A percentile compares a stretch with the other conserved stretches of the same genome.
These are phyloP conservation scores for Malassezia yamatoensis DNA, from an alignment of 1,284 basidiomycete species.

Conservation along the genomic window DNA sequence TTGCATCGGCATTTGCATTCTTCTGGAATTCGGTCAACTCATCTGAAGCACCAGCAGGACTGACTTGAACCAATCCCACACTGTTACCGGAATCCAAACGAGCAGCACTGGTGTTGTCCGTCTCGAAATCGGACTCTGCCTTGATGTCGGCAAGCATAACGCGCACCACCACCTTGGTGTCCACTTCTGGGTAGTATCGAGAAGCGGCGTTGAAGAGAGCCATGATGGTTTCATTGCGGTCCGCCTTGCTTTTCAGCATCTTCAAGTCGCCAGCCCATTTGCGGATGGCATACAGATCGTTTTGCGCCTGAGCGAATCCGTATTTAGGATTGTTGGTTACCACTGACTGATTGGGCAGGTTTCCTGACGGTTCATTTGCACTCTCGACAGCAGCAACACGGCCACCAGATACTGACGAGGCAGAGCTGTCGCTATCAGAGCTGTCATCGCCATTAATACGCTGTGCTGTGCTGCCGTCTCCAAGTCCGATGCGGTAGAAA, in stretches of 20 bases:
- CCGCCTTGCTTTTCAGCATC: constrained; percentile 19
- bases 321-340: constrained; percentile 30
- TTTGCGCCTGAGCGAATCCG: constrained; percentile 24
- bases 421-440: neutral
- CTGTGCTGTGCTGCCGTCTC: neutral
- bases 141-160: constrained; percentile 43
- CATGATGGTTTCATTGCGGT: constrained; percentile 36
- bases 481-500: constrained; percentile 3
- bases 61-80: constrained; percentile 40
- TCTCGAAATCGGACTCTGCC: constrained; percentile 39
- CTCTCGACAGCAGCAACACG: constrained; percentile 3
- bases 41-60: constrained; percentile 22
- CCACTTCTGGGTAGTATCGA: constrained; percentile 44
- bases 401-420: neutral
- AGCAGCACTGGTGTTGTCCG: constrained; percentile 20
- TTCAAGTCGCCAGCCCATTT: constrained; percentile 34
- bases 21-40: constrained; percentile 32
- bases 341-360: constrained; percentile 19
- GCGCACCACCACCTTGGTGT: constrained; percentile 26
- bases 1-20: constrained; percentile 20
- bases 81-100: constrained; percentile 36
- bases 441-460: neutral
- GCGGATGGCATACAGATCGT: constrained; percentile 35
- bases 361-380: constrained; percentile 10
- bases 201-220: constrained; percentile 37